A percentile compares a stretch with the other conserved stretches of the same genome.
Conservation (phyloP, 2,329 filamentous ascomycete genomes). For the Microcyclosporella mali region DNA sequence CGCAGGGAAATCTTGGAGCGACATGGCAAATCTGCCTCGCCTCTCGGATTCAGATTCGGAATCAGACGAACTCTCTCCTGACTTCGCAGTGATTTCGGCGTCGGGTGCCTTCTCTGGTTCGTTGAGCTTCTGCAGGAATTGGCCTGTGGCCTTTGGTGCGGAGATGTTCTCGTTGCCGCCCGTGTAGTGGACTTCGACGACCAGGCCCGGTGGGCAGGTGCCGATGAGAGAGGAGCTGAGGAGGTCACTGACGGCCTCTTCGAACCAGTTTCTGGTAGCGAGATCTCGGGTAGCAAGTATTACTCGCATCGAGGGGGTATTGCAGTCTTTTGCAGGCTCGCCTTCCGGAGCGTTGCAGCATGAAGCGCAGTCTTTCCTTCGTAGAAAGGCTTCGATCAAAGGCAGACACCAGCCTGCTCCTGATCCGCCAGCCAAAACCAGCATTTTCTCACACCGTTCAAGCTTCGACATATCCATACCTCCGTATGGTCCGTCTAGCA, state of each 20-base stretch:
- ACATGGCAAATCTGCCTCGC: slow-evolving; percentile 1
- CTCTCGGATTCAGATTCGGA: slow-evolving; percentile 4
- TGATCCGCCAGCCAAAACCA: slow-evolving; percentile 52
- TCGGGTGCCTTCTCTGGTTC: slow-evolving; percentile 11
- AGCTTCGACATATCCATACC: slow-evolving; percentile 40
- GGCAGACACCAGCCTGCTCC: slow-evolving; percentile 50
- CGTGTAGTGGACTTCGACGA: slow-evolving; percentile 19
- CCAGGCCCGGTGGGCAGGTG: slow-evolving; percentile 12
- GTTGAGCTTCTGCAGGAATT: slow-evolving; percentile 13
- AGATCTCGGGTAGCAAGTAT: slow-evolving; percentile 34
- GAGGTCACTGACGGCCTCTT: slow-evolving; percentile 24
- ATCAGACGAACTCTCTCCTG: slow-evolving; percentile 1
- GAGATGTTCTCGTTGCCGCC: slow-evolving; percentile 6
- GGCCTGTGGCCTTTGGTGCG: slow-evolving; percentile 4
- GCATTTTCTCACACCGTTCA: slow-evolving; percentile 36
- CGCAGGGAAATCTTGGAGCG: not conserved
- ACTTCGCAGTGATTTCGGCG: slow-evolving; percentile 1
- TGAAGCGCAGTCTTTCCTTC: slow-evolving; percentile 13
- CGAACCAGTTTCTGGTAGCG: slow-evolving; percentile 34
- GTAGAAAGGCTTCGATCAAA: slow-evolving; percentile 39
- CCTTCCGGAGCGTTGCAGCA: slow-evolving; percentile 10
- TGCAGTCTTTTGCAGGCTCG: not conserved
- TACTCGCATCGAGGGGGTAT: slow-evolving; percentile 12
- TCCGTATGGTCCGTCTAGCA: slow-evolving; percentile 56
- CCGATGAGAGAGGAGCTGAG: slow-evolving; percentile 8